phyloP scores from a whole-genome alignment of 1,139 yeast species.

The Blastobotrys serpentis region DNA sequence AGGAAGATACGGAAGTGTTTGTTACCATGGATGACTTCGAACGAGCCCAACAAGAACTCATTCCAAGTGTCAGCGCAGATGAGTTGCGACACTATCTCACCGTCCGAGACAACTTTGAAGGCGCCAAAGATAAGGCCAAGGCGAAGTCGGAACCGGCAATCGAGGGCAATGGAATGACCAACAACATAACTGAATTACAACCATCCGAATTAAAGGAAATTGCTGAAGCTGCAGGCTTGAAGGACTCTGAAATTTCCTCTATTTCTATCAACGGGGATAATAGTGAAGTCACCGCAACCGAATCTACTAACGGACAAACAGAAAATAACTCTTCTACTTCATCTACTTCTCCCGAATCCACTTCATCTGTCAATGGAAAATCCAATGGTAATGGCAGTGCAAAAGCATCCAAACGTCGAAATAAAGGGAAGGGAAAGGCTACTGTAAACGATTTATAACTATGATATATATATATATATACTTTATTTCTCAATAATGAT shows the following conservation, averaged over 20 bases:
- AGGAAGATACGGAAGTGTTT: conserved; percentile 63
- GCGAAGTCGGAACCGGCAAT: conserved; percentile 9
- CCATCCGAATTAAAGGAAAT: not conserved
- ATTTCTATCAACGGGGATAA: not conserved
- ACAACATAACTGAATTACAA: not conserved
- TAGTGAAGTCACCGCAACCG: not conserved
- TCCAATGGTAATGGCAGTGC: conserved; percentile 4
- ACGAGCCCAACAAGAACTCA: conserved; percentile 67
- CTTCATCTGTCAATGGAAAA: not conserved
- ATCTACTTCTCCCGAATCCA: not conserved
- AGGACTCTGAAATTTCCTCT: not conserved
- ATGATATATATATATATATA: not conserved
- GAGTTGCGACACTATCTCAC: conserved; percentile 78
- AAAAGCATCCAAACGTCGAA: conserved; percentile 6
- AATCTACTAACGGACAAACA: not conserved
- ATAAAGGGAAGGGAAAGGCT: conserved; percentile 5
- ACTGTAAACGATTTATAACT: conserved; percentile 1
- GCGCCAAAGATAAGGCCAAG: conserved; percentile 27
- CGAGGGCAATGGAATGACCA: too few relatives aligned
- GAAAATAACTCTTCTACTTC: not conserved
- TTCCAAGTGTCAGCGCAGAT: conserved; percentile 84
- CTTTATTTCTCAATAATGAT: too few relatives aligned
- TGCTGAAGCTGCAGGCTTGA: not conserved
- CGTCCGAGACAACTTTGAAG: conserved; percentile 76
- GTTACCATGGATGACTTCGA: conserved; percentile 73